Evolutionary conservation across 768 basidiomycete genomes (phyloP).

Genomic region (Ramaria sp.): DNA sequence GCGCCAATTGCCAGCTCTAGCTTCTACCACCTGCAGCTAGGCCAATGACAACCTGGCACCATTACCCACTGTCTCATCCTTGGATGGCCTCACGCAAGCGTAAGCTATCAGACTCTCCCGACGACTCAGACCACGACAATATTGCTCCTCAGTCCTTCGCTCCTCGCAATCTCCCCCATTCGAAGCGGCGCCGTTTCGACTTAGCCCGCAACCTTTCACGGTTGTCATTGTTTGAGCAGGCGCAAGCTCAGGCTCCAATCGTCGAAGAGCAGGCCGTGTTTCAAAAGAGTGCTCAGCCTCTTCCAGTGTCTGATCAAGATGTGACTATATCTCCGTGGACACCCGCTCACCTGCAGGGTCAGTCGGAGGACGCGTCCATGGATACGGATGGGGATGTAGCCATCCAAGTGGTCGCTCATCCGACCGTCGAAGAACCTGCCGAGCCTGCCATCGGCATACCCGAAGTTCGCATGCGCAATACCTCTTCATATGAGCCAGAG

Average conservation of each 20-base stretch:
- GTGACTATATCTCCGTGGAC: not conserved
- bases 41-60: slow-evolving; percentile 27
- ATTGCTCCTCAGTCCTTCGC: not conserved
- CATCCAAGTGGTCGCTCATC: slow-evolving; percentile 32
- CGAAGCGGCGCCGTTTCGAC: slow-evolving; percentile 7
- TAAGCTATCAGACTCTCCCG: slow-evolving; percentile 15
- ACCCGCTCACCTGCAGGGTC: not conserved
- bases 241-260: not conserved
- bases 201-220: slow-evolving; percentile 6
- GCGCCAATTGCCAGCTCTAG: not conserved
- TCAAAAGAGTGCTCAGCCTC: not conserved
- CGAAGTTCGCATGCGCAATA: slow-evolving; percentile 54
- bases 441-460: slow-evolving; percentile 19
- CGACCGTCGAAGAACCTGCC: slow-evolving; percentile 13
- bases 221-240: slow-evolving; percentile 3
- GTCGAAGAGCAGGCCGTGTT: not conserved
- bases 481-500: slow-evolving; percentile 61
- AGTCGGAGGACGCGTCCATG: not conserved
- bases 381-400: slow-evolving; percentile 13
- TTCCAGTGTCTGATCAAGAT: not conserved
- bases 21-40: not conserved
- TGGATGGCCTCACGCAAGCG: slow-evolving; percentile 36
- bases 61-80: slow-evolving; percentile 28
- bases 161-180: not conserved
- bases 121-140: not conserved